phyloP scores from a whole-genome alignment of 1,284 basidiomycete genomes.

The Cryptococcus sp. region DNA sequence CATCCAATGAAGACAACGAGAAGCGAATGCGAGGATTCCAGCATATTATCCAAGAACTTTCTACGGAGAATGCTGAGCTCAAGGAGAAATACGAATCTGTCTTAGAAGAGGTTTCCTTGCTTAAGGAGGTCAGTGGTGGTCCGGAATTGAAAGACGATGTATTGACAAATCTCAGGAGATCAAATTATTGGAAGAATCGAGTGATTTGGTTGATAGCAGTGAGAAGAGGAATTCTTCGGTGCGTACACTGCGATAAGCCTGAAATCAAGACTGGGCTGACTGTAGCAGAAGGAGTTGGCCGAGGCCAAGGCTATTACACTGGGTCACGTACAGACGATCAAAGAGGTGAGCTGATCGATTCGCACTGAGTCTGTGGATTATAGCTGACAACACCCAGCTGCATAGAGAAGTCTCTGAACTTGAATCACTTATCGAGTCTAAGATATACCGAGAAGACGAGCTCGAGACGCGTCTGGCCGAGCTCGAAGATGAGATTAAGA shows the following conservation, averaged over 20 bases:
- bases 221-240: not conserved
- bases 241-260: not conserved
- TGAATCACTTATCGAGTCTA: constrained; percentile 81
- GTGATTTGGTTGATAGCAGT: constrained; percentile 5
- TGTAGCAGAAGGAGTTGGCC: constrained; percentile 23
- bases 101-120: constrained; percentile 68
- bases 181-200: constrained; percentile 35
- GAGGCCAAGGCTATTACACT: constrained; percentile 24
- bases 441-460: constrained; percentile 93
- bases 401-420: constrained; percentile 87
- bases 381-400: constrained; percentile 52
- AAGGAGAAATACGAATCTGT: constrained; percentile 65
- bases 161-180: constrained; percentile 18
- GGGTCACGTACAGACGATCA: constrained; percentile 26
- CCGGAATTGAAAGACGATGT: not conserved
- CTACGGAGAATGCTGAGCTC: constrained; percentile 68
- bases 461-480: constrained; percentile 78
- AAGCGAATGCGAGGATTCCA: constrained; percentile 44
- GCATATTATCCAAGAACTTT: constrained; percentile 80
- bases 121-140: constrained; percentile 52
- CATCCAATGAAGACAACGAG: constrained; percentile 30
- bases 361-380: not conserved
- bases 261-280: not conserved
- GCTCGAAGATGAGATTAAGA: constrained; percentile 52
- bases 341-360: constrained; percentile 25